Percentiles rank a stretch among this genome's conserved stretches.
phyloP scores from a whole-genome alignment of 1,284 basidiomycete species.

The Mycena citricolor region DNA sequence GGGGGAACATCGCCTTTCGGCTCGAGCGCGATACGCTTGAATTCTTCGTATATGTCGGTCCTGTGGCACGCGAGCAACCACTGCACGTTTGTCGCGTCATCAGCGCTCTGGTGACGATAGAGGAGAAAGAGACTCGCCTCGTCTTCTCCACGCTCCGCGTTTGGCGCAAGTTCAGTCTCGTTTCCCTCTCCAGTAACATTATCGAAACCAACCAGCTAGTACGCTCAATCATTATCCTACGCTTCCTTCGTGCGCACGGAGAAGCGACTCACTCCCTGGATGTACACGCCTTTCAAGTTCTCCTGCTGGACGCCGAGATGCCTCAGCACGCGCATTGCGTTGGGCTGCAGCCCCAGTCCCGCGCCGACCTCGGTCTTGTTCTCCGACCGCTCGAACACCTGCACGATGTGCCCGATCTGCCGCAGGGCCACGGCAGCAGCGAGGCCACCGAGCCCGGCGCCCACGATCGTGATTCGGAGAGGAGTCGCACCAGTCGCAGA shows the following conservation, averaged over 20 bases:
- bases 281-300: constrained; percentile 4
- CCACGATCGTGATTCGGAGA: constrained; percentile 14
- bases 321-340: neutral
- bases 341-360: constrained; percentile 2
- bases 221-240: too few relatives aligned
- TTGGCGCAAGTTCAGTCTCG: too few relatives aligned
- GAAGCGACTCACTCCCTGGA: too few relatives aligned
- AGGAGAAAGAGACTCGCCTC: too few relatives aligned
- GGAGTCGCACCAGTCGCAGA: too few relatives aligned
- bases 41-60: constrained; percentile 14
- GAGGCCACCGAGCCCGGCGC: constrained; percentile 18
- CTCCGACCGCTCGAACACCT: constrained; percentile 8
- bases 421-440: constrained; percentile 16
- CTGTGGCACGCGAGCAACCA: too few relatives aligned
- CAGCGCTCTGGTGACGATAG: too few relatives aligned
- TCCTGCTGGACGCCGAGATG: neutral
- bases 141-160: too few relatives aligned
- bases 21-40: constrained; percentile 12
- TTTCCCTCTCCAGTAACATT: too few relatives aligned
- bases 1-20: constrained; percentile 11
- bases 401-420: constrained; percentile 8
- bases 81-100: too few relatives aligned
- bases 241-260: too few relatives aligned
- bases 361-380: constrained; percentile 14
- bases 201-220: too few relatives aligned